Percentiles rank a stretch among this genome's conserved stretches.
Conservation (phyloP, 331 rosid species). For the Telfairia occidentalis region DNA sequence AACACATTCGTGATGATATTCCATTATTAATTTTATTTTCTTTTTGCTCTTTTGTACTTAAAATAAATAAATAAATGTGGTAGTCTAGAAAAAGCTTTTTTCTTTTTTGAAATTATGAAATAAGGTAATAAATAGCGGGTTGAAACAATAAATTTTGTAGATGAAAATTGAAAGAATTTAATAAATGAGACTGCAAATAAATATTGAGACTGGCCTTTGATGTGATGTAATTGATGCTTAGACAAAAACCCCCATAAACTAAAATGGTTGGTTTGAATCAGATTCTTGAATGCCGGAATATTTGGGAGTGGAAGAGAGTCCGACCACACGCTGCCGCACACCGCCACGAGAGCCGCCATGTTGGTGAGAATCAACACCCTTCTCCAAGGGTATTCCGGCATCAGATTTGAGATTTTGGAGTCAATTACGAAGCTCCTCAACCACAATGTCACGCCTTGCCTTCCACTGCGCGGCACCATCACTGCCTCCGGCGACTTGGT, state of each 20-base stretch:
- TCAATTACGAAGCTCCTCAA: conserved; percentile 24
- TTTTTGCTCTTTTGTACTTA: too few relatives aligned
- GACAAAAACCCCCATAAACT: neutral
- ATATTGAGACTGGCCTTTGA: too few relatives aligned
- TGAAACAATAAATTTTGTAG: too few relatives aligned
- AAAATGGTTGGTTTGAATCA: neutral
- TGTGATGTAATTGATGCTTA: too few relatives aligned
- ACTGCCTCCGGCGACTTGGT: conserved; percentile 27
- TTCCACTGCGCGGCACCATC: conserved; percentile 26
- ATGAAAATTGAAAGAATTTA: too few relatives aligned
- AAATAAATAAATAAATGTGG: too few relatives aligned
- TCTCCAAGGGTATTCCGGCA: conserved; percentile 22
- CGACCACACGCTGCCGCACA: conserved; percentile 20
- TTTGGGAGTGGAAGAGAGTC: conserved; percentile 11
- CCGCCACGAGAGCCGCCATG: conserved; percentile 12
- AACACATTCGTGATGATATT: too few relatives aligned
- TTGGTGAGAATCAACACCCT: conserved; percentile 9
- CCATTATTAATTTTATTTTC: too few relatives aligned
- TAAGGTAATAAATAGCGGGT: too few relatives aligned
- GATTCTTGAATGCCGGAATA: conserved; percentile 23
- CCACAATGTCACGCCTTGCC: conserved; percentile 24
- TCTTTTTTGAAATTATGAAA: too few relatives aligned
- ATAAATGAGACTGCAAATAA: too few relatives aligned
- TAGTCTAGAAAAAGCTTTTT: too few relatives aligned
- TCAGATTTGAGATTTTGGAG: conserved; percentile 29